Base-by-base conservation (phyloP, 768 basidiomycete species). In the Tremella mesenterica region DNA sequence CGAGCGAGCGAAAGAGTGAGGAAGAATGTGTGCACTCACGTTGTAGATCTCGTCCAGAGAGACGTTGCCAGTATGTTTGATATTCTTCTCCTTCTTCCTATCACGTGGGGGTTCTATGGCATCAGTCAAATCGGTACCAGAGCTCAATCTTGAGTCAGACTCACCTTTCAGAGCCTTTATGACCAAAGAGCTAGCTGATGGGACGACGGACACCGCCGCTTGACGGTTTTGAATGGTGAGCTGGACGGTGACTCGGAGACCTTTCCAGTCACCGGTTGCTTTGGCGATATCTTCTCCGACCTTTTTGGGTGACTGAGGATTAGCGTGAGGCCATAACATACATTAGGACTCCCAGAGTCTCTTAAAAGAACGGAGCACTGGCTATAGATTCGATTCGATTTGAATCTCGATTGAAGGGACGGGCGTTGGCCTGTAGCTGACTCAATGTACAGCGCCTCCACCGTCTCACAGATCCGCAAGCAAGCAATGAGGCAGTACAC, bases 251-350 rank as follows among this genome's bases (percentile, higher is more conserved):
- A 99, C 93, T 58, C 92, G 89, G 73, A 97, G 88, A 79, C 95
- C 95, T 78, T 99, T 99, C 95, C 95, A 99, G 74, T 84, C 85
- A 44, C 84, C 82, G 56, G 95, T 99, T 54, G 93, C 93, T 76
- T 99, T 99, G 68, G 95, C 95, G 74, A 99, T 99, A 78, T 99
- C 95, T 88, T 99, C 95, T 78, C 95, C 95, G 77, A 99, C 95
- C 80, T 97, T 97, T 81, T 99, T 99, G 67, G 95, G 95, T 54
- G 95, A 96, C 95, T 97, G 23, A 43, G 41, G 18, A 20, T 43
- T 36, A 12, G 33, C 10, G n/a, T 10, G 33, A 36, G 33, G 12
- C 12, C 33, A 36, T 10, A 21, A 44, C 13, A 44, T 12, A 44
- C 43, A 21, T 36, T 36, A 10, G 33, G 10, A 10, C 10, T 10